phyloP scores from a whole-genome alignment of 2,329 filamentous ascomycete genomes.

The Akanthomyces lecanii region DNA sequence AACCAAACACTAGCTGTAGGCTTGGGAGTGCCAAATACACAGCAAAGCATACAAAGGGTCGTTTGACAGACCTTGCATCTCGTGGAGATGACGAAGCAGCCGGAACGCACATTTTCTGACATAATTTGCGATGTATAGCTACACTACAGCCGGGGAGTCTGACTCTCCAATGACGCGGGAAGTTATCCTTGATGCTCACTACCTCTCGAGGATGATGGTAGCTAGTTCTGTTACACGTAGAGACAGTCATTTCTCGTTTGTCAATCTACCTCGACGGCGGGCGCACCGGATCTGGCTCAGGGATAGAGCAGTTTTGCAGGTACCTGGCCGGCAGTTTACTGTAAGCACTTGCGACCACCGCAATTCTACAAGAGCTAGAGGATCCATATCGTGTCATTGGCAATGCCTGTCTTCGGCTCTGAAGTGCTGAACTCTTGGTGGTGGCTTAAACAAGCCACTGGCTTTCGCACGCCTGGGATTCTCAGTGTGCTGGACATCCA shows the following conservation, averaged over 20 bases:
- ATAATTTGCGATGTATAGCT: too few relatives aligned
- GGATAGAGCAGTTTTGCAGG: neutral
- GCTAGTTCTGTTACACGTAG: neutral
- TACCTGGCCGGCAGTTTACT: neutral
- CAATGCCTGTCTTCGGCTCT: conserved; percentile 7
- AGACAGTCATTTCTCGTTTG: neutral
- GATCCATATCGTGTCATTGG: neutral
- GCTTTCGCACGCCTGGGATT: neutral
- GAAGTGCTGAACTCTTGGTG: neutral
- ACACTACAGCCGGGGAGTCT: too few relatives aligned
- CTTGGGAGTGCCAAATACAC: neutral
- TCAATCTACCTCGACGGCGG: neutral
- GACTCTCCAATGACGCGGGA: too few relatives aligned
- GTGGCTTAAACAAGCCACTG: conserved; percentile 12
- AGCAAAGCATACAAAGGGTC: neutral
- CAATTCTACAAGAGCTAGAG: neutral
- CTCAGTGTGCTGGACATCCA: neutral
- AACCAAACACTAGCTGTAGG: neutral
- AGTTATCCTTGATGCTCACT: neutral
- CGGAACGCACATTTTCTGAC: neutral
- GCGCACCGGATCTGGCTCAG: neutral
- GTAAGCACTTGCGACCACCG: too few relatives aligned
- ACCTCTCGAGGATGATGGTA: neutral
- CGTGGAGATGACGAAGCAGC: neutral
- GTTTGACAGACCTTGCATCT: neutral